Base-by-base conservation (phyloP, 176 grass and related monocot species). In the Metroxylon sagu region DNA sequence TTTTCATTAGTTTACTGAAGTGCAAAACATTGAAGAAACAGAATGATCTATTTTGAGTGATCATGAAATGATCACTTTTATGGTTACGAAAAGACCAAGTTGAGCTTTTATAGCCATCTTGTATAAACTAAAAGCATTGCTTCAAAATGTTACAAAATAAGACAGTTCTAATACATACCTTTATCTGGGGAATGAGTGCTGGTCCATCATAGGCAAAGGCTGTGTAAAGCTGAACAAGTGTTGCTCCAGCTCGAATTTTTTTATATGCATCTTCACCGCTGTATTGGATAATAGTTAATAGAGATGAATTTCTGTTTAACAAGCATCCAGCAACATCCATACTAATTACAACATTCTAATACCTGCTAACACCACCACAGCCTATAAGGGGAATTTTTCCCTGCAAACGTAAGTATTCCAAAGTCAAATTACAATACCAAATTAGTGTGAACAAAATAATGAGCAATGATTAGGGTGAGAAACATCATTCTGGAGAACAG, bases 211-310 rank as follows among this genome's bases (percentile, higher is more conserved):
- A 98, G 1, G 81, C 87, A 83, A 98, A 77, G n/a, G 84, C 84
- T 17, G 93, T 92, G 53, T 98, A 98, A 72, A 98, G 61, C 55
- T 98, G 93, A 80, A 98, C 87, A 17, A 98, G 78, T 27, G 84
- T 98, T 57, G 93, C 93, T 70, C 93, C 93, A 56, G 93, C 71
- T 26, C 84, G 87, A 39, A 98, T 92, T 64, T 98, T 98, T 72
- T 98, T 98, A 65, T 98, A 98, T 60, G 93, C 93, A 71, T 98
- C 93, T 73, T 98, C 84, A 0, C 93, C 93, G 4, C 93, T 98
- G 71, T 18, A 65, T 63, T 78, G 0, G 2, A 10, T 43, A 43
- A 14, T 10, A 43, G 12, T 35, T 43, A 43, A 43, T 14, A 39
- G 8, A 14, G 35, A 43, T 43, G 2, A 12, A 43, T 43, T 14